Percentiles rank a stretch among this genome's conserved stretches.
Evolutionary conservation across 345 rosid genomes (phyloP).

Genomic region (Brassica cretica): DNA sequence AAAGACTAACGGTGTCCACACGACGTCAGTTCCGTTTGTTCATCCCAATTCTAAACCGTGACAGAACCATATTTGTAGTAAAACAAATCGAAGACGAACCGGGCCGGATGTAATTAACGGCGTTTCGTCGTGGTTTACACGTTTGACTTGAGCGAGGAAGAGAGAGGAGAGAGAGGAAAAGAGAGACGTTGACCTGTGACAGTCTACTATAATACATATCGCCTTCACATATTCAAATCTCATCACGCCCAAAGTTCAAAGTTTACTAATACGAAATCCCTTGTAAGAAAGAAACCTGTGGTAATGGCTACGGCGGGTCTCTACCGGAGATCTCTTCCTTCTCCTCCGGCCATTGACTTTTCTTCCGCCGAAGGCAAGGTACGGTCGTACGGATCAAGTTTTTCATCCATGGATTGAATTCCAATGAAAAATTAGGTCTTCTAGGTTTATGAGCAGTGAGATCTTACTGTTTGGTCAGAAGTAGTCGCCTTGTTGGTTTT

Average conservation of each 20-base stretch:
- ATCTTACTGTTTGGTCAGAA: too few relatives aligned
- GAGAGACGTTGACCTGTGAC: constrained; percentile 13
- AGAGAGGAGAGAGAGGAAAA: neutral
- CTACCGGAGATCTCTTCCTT: constrained; percentile 64
- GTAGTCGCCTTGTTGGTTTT: neutral
- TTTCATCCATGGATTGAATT: neutral
- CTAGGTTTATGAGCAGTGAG: neutral
- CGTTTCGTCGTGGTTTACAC: neutral
- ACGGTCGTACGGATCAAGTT: constrained; percentile 31
- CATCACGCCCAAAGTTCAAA: neutral
- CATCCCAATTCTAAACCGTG: neutral
- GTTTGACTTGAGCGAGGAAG: constrained; percentile 9
- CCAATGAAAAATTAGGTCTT: neutral
- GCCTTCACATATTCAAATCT: constrained; percentile 1
- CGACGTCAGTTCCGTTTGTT: constrained; percentile 7
- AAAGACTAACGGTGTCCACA: constrained; percentile 22
- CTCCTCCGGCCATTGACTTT: constrained; percentile 87
- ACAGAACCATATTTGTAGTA: neutral
- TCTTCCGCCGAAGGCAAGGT: constrained; percentile 84
- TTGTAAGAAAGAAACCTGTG: neutral
- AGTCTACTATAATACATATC: neutral
- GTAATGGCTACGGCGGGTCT: constrained; percentile 70
- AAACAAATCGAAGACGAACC: neutral
- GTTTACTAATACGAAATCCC: neutral
- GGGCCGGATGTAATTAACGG: constrained; percentile 4